A percentile compares a stretch with the other conserved stretches of the same genome.
Evolutionary conservation across 257 asterid genomes (phyloP).

Genomic region (Vinca minor): DNA sequence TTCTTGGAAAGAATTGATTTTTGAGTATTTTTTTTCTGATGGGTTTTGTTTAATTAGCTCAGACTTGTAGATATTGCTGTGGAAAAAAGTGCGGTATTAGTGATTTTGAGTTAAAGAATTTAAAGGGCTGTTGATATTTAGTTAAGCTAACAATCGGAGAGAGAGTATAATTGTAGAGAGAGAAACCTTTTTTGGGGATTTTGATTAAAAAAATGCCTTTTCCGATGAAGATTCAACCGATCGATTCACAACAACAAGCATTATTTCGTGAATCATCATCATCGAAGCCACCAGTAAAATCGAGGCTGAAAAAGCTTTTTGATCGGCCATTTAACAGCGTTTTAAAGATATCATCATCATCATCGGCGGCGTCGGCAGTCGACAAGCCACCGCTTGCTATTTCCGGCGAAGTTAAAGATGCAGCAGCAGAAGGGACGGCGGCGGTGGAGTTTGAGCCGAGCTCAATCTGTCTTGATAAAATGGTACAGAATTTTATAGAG

Average conservation of each 20-base stretch:
- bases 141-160: background rate
- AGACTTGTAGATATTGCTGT: background rate
- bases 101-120: constrained; percentile 1
- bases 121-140: background rate
- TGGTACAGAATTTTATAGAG: constrained; percentile 82
- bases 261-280: constrained; percentile 27
- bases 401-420: constrained; percentile 30
- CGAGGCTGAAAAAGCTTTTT: constrained; percentile 69
- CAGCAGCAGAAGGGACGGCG: constrained; percentile 1
- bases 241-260: constrained; percentile 30
- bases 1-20: background rate
- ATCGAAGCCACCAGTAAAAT: constrained; percentile 49
- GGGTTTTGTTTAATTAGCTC: constrained; percentile 2
- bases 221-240: constrained; percentile 84
- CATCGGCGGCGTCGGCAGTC: too few relatives aligned
- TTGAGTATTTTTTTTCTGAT: background rate
- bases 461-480: constrained; percentile 69
- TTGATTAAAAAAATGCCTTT: constrained; percentile 32
- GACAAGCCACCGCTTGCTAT: constrained; percentile 24
- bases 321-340: constrained; percentile 82
- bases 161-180: too few relatives aligned
- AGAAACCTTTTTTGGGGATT: background rate
- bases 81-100: background rate
- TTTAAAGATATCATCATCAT: constrained; percentile 45
- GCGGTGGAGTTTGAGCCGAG: constrained; percentile 69